A percentile compares a stretch with the other conserved stretches of the same genome.
Conservation (phyloP, 2,329 filamentous ascomycete species). For the Scytalidium lignicola region DNA sequence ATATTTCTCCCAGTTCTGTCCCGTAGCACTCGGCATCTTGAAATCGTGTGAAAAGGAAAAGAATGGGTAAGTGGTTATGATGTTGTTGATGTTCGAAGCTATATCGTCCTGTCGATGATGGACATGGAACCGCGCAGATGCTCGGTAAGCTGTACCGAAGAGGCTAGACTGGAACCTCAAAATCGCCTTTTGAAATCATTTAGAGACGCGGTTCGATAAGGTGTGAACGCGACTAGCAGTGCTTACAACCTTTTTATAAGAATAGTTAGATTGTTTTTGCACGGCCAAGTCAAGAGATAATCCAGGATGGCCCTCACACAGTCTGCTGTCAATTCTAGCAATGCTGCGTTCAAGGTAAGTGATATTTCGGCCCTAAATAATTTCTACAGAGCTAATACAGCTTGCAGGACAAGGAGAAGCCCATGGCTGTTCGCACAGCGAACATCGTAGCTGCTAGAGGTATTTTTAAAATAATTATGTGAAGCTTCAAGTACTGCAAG, state of each 20-base stretch:
- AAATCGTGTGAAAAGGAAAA: constrained; percentile 31
- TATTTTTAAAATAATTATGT: constrained; percentile 35
- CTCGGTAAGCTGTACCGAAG: constrained; percentile 9
- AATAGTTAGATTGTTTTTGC: constrained; percentile 2
- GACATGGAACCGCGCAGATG: constrained; percentile 7
- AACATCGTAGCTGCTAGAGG: constrained; percentile 98
- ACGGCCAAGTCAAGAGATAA: constrained; percentile 7
- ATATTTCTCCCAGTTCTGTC: constrained; percentile 97
- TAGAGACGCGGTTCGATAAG: constrained; percentile 17
- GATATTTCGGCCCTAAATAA: constrained; percentile 12
- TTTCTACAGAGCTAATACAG: constrained; percentile 18
- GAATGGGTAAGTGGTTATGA: constrained; percentile 15
- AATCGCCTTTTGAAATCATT: constrained; percentile 13
- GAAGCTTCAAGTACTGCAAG: constrained; percentile 10
- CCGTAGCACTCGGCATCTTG: constrained; percentile 79
- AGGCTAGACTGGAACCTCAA: constrained; percentile 11
- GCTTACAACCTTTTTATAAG: constrained; percentile 5
- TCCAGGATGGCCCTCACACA: constrained; percentile 40
- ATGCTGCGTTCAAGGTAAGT: constrained; percentile 61
- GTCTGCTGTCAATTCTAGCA: constrained; percentile 41
- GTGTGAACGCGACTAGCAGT: constrained; percentile 17
- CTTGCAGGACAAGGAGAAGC: constrained; percentile 86
- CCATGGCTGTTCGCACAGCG: constrained; percentile 87
- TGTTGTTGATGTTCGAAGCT: constrained; percentile 2
- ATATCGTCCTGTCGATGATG: background rate